Conservation (phyloP, 805 yeast species). For the Myxozyma udenii region DNA sequence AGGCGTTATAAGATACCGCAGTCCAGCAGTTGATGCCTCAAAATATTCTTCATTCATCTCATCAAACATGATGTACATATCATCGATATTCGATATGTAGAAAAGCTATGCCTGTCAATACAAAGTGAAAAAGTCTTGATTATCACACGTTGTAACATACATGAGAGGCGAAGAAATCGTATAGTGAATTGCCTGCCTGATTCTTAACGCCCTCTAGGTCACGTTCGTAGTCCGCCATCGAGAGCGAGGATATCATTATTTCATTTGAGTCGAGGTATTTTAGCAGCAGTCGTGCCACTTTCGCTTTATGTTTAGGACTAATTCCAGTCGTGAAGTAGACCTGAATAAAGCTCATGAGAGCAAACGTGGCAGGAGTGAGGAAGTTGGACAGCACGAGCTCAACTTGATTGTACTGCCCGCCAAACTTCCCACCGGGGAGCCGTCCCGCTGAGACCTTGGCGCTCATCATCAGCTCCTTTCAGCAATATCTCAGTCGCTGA, state of each 20-base stretch:
- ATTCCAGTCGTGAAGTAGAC: constrained; percentile 5
- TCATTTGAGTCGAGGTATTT: constrained; percentile 18
- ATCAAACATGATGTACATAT: constrained; percentile 10
- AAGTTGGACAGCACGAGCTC: constrained; percentile 3
- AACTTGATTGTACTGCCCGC: too few relatives aligned
- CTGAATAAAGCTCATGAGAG: constrained; percentile 8
- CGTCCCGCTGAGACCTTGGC: too few relatives aligned
- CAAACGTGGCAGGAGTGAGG: constrained; percentile 21
- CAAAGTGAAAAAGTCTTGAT: too few relatives aligned
- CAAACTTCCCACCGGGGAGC: too few relatives aligned
- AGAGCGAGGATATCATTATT: not conserved
- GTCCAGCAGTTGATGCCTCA: not conserved
- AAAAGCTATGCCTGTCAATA: too few relatives aligned
- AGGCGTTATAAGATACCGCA: constrained; percentile 3
- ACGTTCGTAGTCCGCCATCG: constrained; percentile 3
- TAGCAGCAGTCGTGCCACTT: constrained; percentile 1
- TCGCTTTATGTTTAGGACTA: not conserved
- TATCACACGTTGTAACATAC: too few relatives aligned
- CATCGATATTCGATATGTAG: constrained; percentile 6
- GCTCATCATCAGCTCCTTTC: too few relatives aligned
- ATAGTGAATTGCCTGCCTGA: constrained; percentile 1
- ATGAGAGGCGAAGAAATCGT: constrained; percentile 1
- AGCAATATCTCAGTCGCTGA: too few relatives aligned
- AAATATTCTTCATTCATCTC: constrained; percentile 14
- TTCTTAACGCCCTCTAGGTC: not conserved